Evolutionary conservation across 768 basidiomycete genomes (phyloP).

Genomic region (Agaricus subrufescens): DNA sequence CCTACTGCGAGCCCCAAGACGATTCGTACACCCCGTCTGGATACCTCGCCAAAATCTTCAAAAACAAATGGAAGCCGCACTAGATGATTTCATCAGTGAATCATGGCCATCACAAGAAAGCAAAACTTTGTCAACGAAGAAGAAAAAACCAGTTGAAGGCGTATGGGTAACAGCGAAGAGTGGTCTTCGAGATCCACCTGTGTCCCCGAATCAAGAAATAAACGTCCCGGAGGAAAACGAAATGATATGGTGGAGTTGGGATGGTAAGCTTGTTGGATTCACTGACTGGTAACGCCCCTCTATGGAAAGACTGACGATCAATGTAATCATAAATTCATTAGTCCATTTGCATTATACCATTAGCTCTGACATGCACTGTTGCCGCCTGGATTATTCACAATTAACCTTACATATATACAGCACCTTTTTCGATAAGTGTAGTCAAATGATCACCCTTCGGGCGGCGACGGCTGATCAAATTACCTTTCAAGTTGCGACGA

Average conservation of each 20-base stretch:
- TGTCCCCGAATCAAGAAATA: background rate
- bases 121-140: conserved; percentile 6
- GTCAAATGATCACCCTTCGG: too few species aligned
- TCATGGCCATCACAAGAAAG: conserved; percentile 17
- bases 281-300: conserved; percentile 38
- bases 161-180: conserved; percentile 38
- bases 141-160: conserved; percentile 35
- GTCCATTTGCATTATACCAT: too few species aligned
- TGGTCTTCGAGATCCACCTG: conserved; percentile 13
- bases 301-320: background rate
- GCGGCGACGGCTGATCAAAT: too few species aligned
- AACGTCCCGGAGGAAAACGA: conserved; percentile 31
- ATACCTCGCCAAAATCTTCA: conserved; percentile 40
- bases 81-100: conserved; percentile 36
- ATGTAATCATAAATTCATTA: too few species aligned
- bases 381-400: too few species aligned
- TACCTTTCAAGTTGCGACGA: too few species aligned
- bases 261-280: conserved; percentile 50
- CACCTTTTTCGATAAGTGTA: too few species aligned
- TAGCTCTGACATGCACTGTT: too few species aligned
- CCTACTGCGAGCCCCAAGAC: conserved; percentile 40
- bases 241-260: conserved; percentile 64
- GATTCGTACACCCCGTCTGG: conserved; percentile 44
- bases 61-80: conserved; percentile 28
- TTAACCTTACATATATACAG: too few species aligned